Evolutionary conservation across 1,284 basidiomycete genomes (phyloP).

Genomic region (Fistulinella staudtii): DNA sequence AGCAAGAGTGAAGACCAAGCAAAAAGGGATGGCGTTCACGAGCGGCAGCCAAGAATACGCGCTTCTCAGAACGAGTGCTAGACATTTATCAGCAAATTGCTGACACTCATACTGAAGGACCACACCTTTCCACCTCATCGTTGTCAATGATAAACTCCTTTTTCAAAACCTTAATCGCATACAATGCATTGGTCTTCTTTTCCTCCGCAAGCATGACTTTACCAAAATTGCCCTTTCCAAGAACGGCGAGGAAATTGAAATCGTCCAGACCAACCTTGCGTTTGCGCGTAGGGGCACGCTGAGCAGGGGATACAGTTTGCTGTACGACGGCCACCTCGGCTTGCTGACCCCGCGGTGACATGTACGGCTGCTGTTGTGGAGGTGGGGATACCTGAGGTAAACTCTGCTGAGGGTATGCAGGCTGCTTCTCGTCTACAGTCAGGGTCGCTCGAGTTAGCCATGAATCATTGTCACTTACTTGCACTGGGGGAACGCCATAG

Average conservation of each 20-base stretch:
- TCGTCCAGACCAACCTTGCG: slow-evolving; percentile 96
- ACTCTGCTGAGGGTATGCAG: slow-evolving; percentile 23
- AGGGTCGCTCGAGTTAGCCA: slow-evolving; percentile 3
- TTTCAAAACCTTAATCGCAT: slow-evolving; percentile 99
- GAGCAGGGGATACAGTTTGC: slow-evolving; percentile 30
- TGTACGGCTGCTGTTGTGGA: slow-evolving; percentile 23
- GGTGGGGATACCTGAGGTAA: slow-evolving; percentile 17
- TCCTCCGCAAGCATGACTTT: slow-evolving; percentile 99
- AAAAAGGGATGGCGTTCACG: slow-evolving; percentile 97
- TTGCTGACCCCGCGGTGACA: slow-evolving; percentile 25
- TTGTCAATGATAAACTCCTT: slow-evolving; percentile 99
- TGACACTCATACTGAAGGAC: slow-evolving; percentile 1
- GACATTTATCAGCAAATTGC: slow-evolving; percentile 6
- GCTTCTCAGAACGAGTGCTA: slow-evolving; percentile 98
- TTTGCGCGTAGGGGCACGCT: slow-evolving; percentile 47
- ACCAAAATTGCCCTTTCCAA: slow-evolving; percentile 99
- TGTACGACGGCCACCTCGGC: slow-evolving; percentile 20
- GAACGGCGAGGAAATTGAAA: slow-evolving; percentile 98
- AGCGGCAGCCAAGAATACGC: slow-evolving; percentile 95
- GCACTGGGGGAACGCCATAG: slow-evolving; percentile 20
- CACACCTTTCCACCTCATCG: slow-evolving; percentile 96
- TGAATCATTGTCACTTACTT: slow-evolving; percentile 18
- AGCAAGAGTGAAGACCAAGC: slow-evolving; percentile 95
- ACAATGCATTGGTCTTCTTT: slow-evolving; percentile 85
- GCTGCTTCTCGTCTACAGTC: slow-evolving; percentile 15